Evolutionary conservation across 441 rosid genomes (phyloP).

Genomic region (Flueggea neowawraea): DNA sequence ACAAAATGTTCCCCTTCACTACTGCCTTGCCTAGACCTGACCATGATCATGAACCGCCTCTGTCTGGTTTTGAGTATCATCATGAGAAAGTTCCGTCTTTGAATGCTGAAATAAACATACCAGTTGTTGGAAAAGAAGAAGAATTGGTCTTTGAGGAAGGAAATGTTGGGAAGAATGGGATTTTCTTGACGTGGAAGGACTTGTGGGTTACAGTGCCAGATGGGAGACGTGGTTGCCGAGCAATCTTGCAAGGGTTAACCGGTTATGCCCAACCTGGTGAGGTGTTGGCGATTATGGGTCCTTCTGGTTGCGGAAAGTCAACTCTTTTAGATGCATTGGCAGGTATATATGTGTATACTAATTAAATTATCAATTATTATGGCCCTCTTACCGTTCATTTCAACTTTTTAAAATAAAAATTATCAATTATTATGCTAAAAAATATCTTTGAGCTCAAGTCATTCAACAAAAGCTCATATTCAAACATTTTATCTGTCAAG

Average conservation of each 20-base stretch:
- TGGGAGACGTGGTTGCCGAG: constrained; percentile 9
- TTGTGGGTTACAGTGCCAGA: constrained; percentile 28
- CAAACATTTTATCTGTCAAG: no score
- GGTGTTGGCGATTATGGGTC: constrained; percentile 43
- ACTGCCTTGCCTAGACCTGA: no score
- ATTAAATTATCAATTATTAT: background rate
- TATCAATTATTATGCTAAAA: no score
- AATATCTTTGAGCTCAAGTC: no score
- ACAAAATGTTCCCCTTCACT: no score
- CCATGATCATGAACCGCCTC: no score
- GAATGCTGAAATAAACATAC: background rate
- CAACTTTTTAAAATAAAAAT: no score
- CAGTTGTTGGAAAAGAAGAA: background rate
- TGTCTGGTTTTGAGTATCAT: no score
- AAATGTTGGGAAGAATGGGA: background rate
- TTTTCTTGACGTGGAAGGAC: constrained; percentile 41
- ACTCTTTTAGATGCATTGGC: constrained; percentile 42
- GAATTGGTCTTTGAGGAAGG: background rate
- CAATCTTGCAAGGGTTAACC: constrained; percentile 24
- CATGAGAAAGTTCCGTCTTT: no score
- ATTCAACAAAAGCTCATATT: no score
- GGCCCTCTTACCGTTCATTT: no score
- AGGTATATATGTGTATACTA: constrained; percentile 11
- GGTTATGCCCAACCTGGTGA: constrained; percentile 36
- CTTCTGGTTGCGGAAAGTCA: constrained; percentile 50